Evolutionary conservation across 768 basidiomycete genomes (phyloP).

Genomic region (Imleria badia): DNA sequence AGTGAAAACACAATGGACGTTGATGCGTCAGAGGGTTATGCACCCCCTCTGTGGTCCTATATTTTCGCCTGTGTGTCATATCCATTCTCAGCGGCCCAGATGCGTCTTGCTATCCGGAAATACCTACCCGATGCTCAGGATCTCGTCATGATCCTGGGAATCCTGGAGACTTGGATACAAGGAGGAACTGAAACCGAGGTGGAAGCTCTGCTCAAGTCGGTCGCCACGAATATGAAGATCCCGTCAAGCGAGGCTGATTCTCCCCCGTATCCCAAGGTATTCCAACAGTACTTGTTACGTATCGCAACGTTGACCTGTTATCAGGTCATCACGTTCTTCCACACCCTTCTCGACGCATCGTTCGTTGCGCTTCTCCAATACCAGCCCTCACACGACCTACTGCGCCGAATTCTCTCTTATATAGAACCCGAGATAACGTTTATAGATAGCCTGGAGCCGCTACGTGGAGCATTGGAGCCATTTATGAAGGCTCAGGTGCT

Average conservation of each 20-base stretch:
- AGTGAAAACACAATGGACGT: constrained; percentile 35
- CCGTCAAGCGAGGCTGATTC: constrained; percentile 20
- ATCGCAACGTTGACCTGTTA: constrained; percentile 36
- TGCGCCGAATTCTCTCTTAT: constrained; percentile 49
- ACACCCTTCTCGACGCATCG: constrained; percentile 67
- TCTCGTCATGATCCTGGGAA: constrained; percentile 37
- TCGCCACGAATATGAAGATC: constrained; percentile 7
- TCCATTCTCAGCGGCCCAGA: constrained; percentile 36
- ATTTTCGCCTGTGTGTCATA: constrained; percentile 42
- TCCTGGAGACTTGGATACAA: constrained; percentile 42
- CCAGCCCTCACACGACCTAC: constrained; percentile 52
- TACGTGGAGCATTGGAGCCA: constrained; percentile 62
- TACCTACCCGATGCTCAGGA: constrained; percentile 40
- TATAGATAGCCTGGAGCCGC: constrained; percentile 48
- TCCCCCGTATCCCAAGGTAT: constrained; percentile 38
- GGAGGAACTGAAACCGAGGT: constrained; percentile 27
- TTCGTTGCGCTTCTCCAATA: constrained; percentile 69
- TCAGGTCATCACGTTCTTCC: constrained; percentile 60
- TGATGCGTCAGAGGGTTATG: constrained; percentile 29
- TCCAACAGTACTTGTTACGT: constrained; percentile 33
- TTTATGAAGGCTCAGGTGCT: constrained; percentile 58
- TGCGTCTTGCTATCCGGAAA: constrained; percentile 46
- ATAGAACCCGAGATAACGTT: constrained; percentile 56
- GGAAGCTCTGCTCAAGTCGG: constrained; percentile 22
- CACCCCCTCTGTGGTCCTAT: constrained; percentile 37